Base-by-base conservation (phyloP, 257 asterid species). In the Ilex asprella region DNA sequence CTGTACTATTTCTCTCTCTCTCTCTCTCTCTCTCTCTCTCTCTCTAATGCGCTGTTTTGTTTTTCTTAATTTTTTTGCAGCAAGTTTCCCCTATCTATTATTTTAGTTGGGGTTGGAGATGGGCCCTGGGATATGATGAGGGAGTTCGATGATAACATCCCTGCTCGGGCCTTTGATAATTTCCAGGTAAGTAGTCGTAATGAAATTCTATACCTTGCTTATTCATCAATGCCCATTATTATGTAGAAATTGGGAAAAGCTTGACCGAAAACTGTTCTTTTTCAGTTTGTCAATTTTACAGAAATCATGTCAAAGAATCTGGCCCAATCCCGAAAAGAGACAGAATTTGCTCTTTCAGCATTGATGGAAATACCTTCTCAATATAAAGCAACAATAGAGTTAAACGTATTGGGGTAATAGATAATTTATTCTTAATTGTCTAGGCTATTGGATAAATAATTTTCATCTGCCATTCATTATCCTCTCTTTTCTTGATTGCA, bases 101-200 rank as follows among this genome's bases (percentile, higher is more conserved):
- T 93, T 52, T 79, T 93, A 70, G 97, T 93, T 41, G 99, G 99
- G 58, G 99, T 93, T 66, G 99, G 97, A 63, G 99, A 93, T 81
- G 99, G 99, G 60, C 99, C 99, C 7, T 93, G 99, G 99, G 97
- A 89, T 70, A 89, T 81, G 91, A 89, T 93, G 99, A 84, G 71
- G 80, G 96, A 93, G 68, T 93, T 93, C 58, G 99, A 93, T 58
- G 99, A 93, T 75, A 87, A 89, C 71, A 89, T 93, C 68, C 99
- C 99, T 65, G 80, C 94, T 57, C 84, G 97, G 47, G 96, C 86
- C 55, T 93, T 89, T 12, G 99, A 93, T 72, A 93, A 93, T 74
- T 89, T 93, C 74, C 99, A 93, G 95, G 99, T 92, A 35, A 52
- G 76, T 55, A 61, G 30, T 61, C 13, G 30, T n/a, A 27, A 65